Base-by-base conservation (phyloP, 306 rosid species). In the Fragaria vesca region DNA sequence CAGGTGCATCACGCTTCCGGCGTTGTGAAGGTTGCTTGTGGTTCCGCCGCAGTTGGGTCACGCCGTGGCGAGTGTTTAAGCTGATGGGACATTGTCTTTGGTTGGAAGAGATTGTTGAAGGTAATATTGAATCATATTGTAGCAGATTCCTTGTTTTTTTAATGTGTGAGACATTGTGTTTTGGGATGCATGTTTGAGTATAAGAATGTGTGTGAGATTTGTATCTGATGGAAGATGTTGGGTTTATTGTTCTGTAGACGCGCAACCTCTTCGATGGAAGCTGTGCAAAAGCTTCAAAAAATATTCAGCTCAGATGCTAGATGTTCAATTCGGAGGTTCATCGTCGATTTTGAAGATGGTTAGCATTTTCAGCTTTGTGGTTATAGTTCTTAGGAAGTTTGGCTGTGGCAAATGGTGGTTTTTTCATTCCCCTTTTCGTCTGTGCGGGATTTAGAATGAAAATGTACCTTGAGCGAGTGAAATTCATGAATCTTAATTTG, bases 31-130 rank as follows among this genome's bases (percentile, higher is more conserved):
- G 76, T 93, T 78, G 85, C 81, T 76, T 95, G 99, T 30, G 99
- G 79, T 87, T 76, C 97, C 97, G 52, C 94, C 97, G 21, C 91
- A 88, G 66, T 86, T 85, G 69, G 99, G 97, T 20, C 97, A 95
- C 73, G 94, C 97, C 18, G 89, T 91, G 69, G 96, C 97, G 1
- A 91, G 97, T 78, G 80, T 91, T 63, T 88, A 81, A 6, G 73
- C 67, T 0, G 91, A 95, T 84, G 97, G 99, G 72, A 79, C 87
- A 72, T 72, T 90, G n/a, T 86, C 90, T 24, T 26, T 95, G 32
- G 84, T 88, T 81, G 88, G 99, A 95, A 84, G 99, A 95, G 83
- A 86, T 84, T 72, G 90, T 69, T 2, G 90, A 91, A 89, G 99
- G 99, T 24, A 24, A 24, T 24, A 24, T 24, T 24, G 24, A 24